Evolutionary conservation across 2,329 filamentous ascomycete species (phyloP).

Genomic region (Arachnopeziza araneosa): DNA sequence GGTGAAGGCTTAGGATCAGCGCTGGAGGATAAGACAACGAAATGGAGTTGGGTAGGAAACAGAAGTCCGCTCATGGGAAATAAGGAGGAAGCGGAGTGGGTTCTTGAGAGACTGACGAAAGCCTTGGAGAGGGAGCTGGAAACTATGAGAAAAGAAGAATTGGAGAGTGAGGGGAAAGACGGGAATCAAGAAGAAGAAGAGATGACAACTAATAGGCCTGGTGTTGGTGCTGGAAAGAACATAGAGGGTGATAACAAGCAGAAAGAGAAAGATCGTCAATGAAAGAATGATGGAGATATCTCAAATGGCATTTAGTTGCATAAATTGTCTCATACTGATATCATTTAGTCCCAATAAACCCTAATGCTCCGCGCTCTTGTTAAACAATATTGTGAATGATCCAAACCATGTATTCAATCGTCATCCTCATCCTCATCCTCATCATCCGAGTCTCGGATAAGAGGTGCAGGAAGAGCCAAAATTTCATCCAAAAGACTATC

Average conservation of each 20-base stretch:
- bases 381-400: background rate
- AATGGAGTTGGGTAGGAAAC: constrained; percentile 71
- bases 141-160: constrained; percentile 17
- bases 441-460: background rate
- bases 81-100: constrained; percentile 67
- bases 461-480: constrained; percentile 20
- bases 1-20: constrained; percentile 9
- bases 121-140: constrained; percentile 41
- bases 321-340: background rate
- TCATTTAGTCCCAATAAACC: background rate
- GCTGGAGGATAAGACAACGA: constrained; percentile 24
- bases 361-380: background rate
- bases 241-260: no score
- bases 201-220: background rate
- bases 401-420: background rate
- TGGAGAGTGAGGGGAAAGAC: constrained; percentile 5
- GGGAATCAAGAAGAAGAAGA: background rate
- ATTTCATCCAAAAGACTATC: constrained; percentile 40
- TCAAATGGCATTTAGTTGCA: background rate
- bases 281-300: background rate
- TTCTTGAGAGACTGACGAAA: constrained; percentile 57
- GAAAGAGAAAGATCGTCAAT: background rate
- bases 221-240: background rate
- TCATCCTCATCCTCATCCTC: no score
- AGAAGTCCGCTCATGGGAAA: constrained; percentile 64